phyloP scores from a whole-genome alignment of 306 rosid genomes.

The Vachellia pachyceras region DNA sequence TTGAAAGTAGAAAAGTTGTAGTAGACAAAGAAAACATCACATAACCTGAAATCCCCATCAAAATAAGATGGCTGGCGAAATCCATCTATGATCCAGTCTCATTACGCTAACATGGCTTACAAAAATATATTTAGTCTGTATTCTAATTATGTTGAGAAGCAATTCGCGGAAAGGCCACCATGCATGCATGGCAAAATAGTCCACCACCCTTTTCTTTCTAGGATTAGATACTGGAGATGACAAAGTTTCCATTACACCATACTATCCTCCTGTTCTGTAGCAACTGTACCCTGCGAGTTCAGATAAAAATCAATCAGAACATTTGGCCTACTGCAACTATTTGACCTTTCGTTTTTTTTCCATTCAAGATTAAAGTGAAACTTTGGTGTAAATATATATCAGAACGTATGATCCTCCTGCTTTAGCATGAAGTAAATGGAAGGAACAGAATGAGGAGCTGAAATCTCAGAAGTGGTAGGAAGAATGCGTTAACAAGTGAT shows the following conservation, averaged over 20 bases:
- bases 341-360: background rate
- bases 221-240: background rate
- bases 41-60: too few species aligned
- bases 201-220: background rate
- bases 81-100: background rate
- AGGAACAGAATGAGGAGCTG: too few species aligned
- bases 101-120: background rate
- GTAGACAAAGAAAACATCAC: background rate
- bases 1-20: background rate
- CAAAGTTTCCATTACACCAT: background rate
- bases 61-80: background rate
- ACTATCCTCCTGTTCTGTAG: background rate
- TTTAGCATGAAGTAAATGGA: too few species aligned
- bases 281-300: background rate
- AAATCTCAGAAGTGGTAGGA: too few species aligned
- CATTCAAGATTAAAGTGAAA: background rate
- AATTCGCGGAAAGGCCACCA: background rate
- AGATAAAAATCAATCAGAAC: background rate
- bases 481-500: too few species aligned
- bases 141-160: background rate
- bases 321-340: background rate
- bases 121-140: background rate
- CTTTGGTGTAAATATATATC: too few species aligned
- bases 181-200: background rate
- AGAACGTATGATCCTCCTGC: background rate